Percentiles rank a stretch among this genome's conserved stretches.
These are phyloP conservation scores for Dispira parvispora DNA, from an alignment of 192 early-diverging fungal species.

Conservation along the genomic window DNA sequence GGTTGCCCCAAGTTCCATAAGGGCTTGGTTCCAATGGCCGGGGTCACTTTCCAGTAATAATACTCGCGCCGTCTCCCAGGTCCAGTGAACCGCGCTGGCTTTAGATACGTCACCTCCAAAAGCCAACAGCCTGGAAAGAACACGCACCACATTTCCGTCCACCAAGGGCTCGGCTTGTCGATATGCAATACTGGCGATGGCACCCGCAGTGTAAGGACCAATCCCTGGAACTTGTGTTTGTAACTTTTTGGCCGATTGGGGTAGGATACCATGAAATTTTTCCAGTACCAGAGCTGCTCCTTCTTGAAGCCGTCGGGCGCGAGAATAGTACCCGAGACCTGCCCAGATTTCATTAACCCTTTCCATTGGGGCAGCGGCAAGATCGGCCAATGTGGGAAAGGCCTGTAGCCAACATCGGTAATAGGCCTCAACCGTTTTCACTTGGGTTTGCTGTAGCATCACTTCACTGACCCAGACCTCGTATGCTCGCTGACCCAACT, in stretches of 20 bases:
- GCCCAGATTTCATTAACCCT: slow-evolving; percentile 48
- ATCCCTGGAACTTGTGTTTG: slow-evolving; percentile 45
- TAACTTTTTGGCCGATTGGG: slow-evolving; percentile 31
- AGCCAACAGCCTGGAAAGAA: slow-evolving; percentile 41
- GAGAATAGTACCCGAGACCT: slow-evolving; percentile 64
- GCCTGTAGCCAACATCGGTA: slow-evolving; percentile 48
- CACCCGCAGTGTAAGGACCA: slow-evolving; percentile 56
- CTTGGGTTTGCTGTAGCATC: slow-evolving; percentile 73
- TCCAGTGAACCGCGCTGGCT: slow-evolving; percentile 26
- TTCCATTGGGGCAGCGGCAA: slow-evolving; percentile 43
- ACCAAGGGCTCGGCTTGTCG: slow-evolving; percentile 41
- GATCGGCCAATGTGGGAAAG: slow-evolving; percentile 52
- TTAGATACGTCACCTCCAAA: slow-evolving; percentile 47
- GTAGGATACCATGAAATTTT: slow-evolving; percentile 34
- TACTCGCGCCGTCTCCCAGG: slow-evolving; percentile 36
- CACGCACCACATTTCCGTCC: slow-evolving; percentile 65
- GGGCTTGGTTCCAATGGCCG: slow-evolving; percentile 60
- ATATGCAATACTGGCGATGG: slow-evolving; percentile 53
- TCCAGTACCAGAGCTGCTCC: slow-evolving; percentile 40
- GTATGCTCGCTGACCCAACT: slow-evolving; percentile 34
- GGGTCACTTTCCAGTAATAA: slow-evolving; percentile 36
- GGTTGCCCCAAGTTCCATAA: slow-evolving; percentile 66
- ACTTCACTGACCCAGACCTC: slow-evolving; percentile 72
- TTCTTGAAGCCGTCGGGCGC: slow-evolving; percentile 47
- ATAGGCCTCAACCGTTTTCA: slow-evolving; percentile 50